Evolutionary conservation across 768 basidiomycete genomes (phyloP).

Genomic region (Russula earlei): DNA sequence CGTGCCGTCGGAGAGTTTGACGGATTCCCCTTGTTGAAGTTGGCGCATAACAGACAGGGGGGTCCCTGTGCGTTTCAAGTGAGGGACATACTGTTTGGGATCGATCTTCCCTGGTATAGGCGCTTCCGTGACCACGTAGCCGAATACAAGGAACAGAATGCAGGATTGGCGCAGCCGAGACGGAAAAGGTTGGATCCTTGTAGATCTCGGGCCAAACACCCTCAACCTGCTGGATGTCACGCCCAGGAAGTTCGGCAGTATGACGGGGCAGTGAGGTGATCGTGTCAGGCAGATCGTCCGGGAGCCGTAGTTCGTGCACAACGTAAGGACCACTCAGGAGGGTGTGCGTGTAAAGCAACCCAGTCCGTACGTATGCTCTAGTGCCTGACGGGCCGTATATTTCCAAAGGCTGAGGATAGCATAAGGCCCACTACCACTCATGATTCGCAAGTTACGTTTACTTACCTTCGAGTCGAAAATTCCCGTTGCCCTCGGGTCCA

Average conservation of each 20-base stretch:
- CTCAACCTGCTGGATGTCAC: conserved; percentile 48
- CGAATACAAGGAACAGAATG: conserved; percentile 79
- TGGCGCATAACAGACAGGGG: conserved; percentile 58
- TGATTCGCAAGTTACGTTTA: not conserved
- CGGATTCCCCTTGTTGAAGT: conserved; percentile 53
- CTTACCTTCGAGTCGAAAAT: conserved; percentile 11
- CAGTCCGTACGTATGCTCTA: conserved; percentile 66
- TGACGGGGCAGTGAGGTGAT: conserved; percentile 32
- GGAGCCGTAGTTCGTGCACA: conserved; percentile 73
- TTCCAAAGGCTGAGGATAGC: conserved; percentile 47
- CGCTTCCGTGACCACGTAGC: conserved; percentile 64
- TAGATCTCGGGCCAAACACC: conserved; percentile 64
- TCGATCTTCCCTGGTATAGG: conserved; percentile 72
- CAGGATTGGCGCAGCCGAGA: conserved; percentile 67
- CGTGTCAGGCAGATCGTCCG: conserved; percentile 40
- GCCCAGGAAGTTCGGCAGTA: conserved; percentile 51
- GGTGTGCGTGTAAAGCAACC: conserved; percentile 60
- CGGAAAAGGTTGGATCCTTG: conserved; percentile 43
- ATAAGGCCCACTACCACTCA: not conserved
- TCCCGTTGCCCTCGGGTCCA: conserved; percentile 45
- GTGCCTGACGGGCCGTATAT: conserved; percentile 84
- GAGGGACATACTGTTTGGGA: conserved; percentile 54
- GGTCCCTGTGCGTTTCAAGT: conserved; percentile 59
- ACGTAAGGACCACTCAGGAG: conserved; percentile 57
- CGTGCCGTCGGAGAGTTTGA: conserved; percentile 64